Conservation (phyloP, 768 basidiomycete species). For the Boletellus emodensis region DNA sequence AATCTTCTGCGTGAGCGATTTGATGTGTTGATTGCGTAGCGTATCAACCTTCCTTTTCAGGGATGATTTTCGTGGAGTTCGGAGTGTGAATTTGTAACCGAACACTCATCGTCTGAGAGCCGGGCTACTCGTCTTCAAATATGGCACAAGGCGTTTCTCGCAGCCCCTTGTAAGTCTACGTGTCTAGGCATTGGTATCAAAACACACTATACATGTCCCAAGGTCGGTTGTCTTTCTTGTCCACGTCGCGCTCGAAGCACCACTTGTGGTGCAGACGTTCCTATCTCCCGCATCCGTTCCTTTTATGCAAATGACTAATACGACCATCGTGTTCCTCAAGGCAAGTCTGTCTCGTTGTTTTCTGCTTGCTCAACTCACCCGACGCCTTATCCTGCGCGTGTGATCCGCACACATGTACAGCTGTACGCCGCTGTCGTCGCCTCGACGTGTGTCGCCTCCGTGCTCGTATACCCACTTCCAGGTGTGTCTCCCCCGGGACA, state of each 20-base stretch:
- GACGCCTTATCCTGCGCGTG: not conserved
- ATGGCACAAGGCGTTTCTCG: slow-evolving; percentile 25
- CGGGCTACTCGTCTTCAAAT: not conserved
- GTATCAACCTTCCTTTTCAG: slow-evolving; percentile 10
- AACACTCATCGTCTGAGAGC: not conserved
- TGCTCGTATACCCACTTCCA: slow-evolving; percentile 69
- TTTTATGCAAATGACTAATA: slow-evolving; percentile 80
- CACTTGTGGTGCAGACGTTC: slow-evolving; percentile 73
- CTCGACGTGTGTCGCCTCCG: slow-evolving; percentile 54
- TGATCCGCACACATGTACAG: slow-evolving; percentile 32
- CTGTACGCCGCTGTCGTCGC: slow-evolving; percentile 63
- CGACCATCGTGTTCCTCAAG: slow-evolving; percentile 71
- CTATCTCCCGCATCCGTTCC: slow-evolving; percentile 60
- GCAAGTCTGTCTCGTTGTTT: slow-evolving; percentile 33
- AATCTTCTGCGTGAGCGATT: not conserved
- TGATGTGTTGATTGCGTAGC: no score
- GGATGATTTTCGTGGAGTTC: slow-evolving; percentile 26
- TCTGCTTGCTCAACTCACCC: not conserved
- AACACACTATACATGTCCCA: not conserved
- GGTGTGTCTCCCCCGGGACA: slow-evolving; percentile 40
- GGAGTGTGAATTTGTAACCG: slow-evolving; percentile 18
- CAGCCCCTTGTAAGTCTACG: slow-evolving; percentile 40
- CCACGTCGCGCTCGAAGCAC: slow-evolving; percentile 76
- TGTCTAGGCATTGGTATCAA: not conserved
- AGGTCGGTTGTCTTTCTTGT: slow-evolving; percentile 71